phyloP scores from a whole-genome alignment of 306 rosid genomes.

The Pterocarpus santalinus region DNA sequence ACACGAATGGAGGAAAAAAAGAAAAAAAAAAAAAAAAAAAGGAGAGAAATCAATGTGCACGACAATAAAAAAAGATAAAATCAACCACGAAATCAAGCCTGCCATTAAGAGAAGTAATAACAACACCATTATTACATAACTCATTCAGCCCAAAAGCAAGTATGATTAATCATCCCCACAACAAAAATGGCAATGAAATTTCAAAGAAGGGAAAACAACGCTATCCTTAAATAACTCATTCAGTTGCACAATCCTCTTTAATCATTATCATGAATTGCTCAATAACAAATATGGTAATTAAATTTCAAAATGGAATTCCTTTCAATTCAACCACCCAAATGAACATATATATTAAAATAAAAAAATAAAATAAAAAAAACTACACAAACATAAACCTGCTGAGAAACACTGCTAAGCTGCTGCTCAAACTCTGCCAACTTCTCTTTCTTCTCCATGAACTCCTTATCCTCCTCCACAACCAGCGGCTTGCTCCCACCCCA shows the following conservation, averaged over 20 bases:
- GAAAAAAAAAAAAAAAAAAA: too few species aligned
- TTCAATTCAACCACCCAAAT: constrained; percentile 33
- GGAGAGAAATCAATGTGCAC: constrained; percentile 1
- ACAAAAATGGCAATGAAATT: background rate
- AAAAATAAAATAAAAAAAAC: background rate
- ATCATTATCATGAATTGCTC: background rate
- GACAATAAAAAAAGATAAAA: too few species aligned
- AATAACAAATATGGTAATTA: constrained; percentile 23
- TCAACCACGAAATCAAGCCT: constrained; percentile 19
- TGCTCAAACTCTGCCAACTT: constrained; percentile 81
- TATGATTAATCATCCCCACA: background rate
- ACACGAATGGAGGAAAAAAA: too few species aligned
- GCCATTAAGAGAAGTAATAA: constrained; percentile 20
- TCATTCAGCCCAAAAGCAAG: background rate
- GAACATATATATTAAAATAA: background rate
- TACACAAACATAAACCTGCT: constrained; percentile 65
- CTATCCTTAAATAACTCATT: constrained; percentile 6
- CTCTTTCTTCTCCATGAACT: constrained; percentile 81
- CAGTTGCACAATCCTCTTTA: constrained; percentile 21
- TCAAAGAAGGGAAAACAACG: constrained; percentile 28
- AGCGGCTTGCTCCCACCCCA: constrained; percentile 84
- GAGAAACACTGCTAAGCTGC: constrained; percentile 74
- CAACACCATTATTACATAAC: background rate
- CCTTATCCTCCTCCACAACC: constrained; percentile 91
- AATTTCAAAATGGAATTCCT: constrained; percentile 8